Conservation (phyloP, 805 yeast species). For the Cyberlindnera maritima region DNA sequence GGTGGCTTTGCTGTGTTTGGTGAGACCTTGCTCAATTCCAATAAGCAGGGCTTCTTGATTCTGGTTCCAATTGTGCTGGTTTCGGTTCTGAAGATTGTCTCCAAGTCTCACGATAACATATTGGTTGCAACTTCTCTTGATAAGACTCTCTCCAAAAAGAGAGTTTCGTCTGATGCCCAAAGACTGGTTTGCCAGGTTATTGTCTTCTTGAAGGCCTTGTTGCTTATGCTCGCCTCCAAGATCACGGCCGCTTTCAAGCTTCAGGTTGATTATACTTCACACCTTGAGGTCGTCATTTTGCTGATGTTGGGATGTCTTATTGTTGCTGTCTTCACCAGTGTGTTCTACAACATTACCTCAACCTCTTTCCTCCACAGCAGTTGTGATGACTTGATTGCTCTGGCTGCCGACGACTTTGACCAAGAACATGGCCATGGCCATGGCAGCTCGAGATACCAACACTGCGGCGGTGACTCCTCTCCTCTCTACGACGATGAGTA, state of each 20-base stretch:
- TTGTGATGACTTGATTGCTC: too few relatives aligned
- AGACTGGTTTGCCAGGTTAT: constrained; percentile 1
- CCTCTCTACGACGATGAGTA: constrained; percentile 2
- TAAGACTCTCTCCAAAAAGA: background rate
- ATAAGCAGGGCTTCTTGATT: constrained; percentile 14
- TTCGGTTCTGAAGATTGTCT: constrained; percentile 3
- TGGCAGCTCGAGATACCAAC: background rate
- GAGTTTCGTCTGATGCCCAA: background rate
- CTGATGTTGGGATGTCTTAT: constrained; percentile 12
- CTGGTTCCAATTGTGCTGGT: constrained; percentile 12
- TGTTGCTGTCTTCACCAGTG: constrained; percentile 5
- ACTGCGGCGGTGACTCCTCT: background rate
- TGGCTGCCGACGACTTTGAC: background rate
- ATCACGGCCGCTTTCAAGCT: constrained; percentile 7
- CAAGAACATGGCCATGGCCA: background rate
- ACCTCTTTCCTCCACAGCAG: background rate
- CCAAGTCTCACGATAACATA: constrained; percentile 3
- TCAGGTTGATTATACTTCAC: background rate
- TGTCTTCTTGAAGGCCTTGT: constrained; percentile 5
- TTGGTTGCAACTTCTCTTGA: constrained; percentile 3
- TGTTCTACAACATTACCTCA: constrained; percentile 8
- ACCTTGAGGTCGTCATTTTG: constrained; percentile 11
- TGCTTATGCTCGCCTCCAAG: constrained; percentile 6
- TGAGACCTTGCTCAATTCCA: constrained; percentile 11
- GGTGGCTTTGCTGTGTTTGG: constrained; percentile 16